These are phyloP conservation scores for Larix kaempferi DNA, from an alignment of 75 land plant species.

Conservation along the genomic window DNA sequence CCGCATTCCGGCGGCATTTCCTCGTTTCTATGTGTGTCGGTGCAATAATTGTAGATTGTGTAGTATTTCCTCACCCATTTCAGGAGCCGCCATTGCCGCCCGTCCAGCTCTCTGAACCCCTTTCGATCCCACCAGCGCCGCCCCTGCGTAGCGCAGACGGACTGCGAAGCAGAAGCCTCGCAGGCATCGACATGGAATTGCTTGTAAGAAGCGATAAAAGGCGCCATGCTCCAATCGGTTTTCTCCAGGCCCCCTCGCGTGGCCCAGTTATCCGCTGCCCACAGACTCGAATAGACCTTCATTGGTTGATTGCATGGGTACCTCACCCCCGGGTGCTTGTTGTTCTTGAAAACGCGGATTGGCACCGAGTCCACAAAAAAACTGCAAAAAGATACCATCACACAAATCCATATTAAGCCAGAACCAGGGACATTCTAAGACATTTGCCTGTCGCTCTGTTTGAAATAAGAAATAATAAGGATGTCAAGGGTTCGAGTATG, in stretches of 20 bases:
- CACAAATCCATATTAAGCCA: background rate
- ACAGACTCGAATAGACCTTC: conserved; percentile 46
- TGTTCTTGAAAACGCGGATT: conserved; percentile 49
- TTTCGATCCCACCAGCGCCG: conserved; percentile 28
- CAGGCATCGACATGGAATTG: conserved; percentile 45
- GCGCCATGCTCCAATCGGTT: conserved; percentile 42
- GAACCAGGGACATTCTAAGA: background rate
- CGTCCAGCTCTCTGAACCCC: conserved; percentile 26
- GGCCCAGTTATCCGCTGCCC: conserved; percentile 60
- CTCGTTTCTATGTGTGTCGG: conserved; percentile 25
- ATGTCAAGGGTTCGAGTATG: background rate
- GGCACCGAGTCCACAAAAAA: conserved; percentile 47
- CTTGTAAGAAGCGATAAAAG: conserved; percentile 33
- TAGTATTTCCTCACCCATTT: conserved; percentile 24
- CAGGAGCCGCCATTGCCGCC: conserved; percentile 15
- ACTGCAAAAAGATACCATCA: conserved; percentile 2
- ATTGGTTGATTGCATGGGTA: conserved; percentile 48
- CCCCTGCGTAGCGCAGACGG: conserved; percentile 18
- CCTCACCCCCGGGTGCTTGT: conserved; percentile 34
- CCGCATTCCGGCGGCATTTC: conserved; percentile 26
- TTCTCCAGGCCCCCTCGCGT: conserved; percentile 48
- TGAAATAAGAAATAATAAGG: background rate
- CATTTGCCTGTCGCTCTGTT: background rate
- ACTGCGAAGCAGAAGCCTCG: conserved; percentile 8
- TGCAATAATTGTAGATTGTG: conserved; percentile 48